Conservation (phyloP, 1,139 yeast species). For the Saccharomyces hybrid region DNA sequence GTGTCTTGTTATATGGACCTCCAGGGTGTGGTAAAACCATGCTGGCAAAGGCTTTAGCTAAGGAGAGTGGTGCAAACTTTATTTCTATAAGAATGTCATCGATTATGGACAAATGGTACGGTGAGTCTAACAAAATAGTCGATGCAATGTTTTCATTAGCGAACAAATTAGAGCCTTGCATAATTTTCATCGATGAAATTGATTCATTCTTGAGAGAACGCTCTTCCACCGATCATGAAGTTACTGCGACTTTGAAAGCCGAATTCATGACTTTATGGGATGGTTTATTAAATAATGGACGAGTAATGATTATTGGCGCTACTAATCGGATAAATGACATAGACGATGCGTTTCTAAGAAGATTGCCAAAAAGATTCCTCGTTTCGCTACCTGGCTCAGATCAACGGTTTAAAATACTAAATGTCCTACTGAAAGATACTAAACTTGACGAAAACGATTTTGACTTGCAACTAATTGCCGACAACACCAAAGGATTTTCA, state of each 20-base stretch:
- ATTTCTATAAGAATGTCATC: constrained; percentile 89
- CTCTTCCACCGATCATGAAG: constrained; percentile 82
- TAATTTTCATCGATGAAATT: constrained; percentile 91
- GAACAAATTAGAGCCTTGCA: constrained; percentile 85
- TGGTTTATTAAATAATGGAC: constrained; percentile 68
- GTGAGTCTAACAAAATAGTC: constrained; percentile 89
- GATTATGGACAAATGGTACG: constrained; percentile 97
- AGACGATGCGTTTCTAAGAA: constrained; percentile 83
- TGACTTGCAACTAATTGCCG: constrained; percentile 54
- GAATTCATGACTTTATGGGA: constrained; percentile 99
- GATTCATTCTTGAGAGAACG: constrained; percentile 91
- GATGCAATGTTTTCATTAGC: constrained; percentile 93
- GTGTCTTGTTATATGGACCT: constrained; percentile 89
- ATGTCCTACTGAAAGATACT: constrained; percentile 59
- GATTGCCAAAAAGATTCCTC: constrained; percentile 88
- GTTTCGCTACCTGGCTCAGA: constrained; percentile 62
- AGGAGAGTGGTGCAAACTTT: constrained; percentile 88
- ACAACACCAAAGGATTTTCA: constrained; percentile 64
- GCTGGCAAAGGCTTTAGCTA: constrained; percentile 93
- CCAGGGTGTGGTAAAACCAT: constrained; percentile 98
- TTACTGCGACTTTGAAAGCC: constrained; percentile 90
- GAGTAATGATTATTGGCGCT: constrained; percentile 87
- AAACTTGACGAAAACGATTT: constrained; percentile 50
- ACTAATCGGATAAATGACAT: constrained; percentile 90
- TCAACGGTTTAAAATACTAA: constrained; percentile 65